Evolutionary conservation across 1,284 basidiomycete genomes (phyloP), one percentile per base, ranked within the genome.

Genomic region (Wallemia hederae): DNA sequence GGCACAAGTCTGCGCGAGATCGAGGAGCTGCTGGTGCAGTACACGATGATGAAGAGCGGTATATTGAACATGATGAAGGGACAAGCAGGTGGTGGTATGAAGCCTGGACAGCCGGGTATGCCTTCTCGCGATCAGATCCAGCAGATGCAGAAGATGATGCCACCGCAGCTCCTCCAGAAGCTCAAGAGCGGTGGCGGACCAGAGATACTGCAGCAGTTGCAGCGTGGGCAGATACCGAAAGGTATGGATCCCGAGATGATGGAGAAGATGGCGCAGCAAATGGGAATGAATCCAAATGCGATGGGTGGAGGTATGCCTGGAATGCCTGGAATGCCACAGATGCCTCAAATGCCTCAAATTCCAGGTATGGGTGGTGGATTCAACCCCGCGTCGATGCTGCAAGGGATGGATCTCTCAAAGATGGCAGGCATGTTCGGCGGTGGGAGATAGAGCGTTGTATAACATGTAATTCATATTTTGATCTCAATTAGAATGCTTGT

Each of bases 1-100:
- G 92, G 92, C n/a, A 97, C 92, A 55, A 86, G 81, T 65, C 86
- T 99, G 39, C 78, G 88, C 63, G 94, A 99, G 72, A 91, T 98
- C 24, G 92, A 99, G 70, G 92, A 97, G 69, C 73, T 97, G 62
- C 74, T 98, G 29, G 85, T 87, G 67, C 91, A 96, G 72, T 92
- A 94, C 66, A 80, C 85, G 59, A 90, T 94, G 84, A 92, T 96
- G 85, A 82, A 86, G 60, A 89, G 86, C 67, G 39, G 39, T 49
- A 49, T 49, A 5, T n/a, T 49, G 14, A 49, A 49, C 39, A 49
- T 49, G 39, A 49, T 49, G 39, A 49, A 91, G 94, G 86, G 90
- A 90, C 24, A 92, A 90, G 74, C 83, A 88, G 69, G 89, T 19
- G 92, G 92, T 57, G 94, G 92, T 33, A 96, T 94, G 77, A 85